These are phyloP conservation scores for Mallotus japonicus DNA, from an alignment of 441 rosid genomes.

Conservation along the genomic window DNA sequence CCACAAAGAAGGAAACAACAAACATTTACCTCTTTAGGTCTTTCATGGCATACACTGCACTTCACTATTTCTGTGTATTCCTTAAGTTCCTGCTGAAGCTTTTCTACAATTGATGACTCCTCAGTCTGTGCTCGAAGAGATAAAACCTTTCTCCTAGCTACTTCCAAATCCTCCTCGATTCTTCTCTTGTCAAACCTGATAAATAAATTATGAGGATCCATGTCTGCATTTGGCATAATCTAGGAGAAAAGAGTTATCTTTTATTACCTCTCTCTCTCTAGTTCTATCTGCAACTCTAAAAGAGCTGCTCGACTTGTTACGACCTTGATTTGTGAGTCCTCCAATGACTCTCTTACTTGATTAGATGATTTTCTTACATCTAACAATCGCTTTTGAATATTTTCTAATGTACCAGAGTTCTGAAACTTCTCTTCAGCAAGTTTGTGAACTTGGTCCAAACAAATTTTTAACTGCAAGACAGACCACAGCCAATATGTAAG, in stretches of 20 bases:
- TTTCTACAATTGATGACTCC: constrained; percentile 69
- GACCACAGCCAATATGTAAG: constrained; percentile 13
- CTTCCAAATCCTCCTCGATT: constrained; percentile 74
- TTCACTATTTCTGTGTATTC: constrained; percentile 90
- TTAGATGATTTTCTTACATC: constrained; percentile 60
- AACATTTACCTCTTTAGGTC: constrained; percentile 79
- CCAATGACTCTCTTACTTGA: constrained; percentile 67
- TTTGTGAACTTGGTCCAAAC: constrained; percentile 68
- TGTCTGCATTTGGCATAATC: constrained; percentile 6
- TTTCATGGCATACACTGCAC: constrained; percentile 84
- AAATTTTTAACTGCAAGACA: constrained; percentile 66
- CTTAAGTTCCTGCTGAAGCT: constrained; percentile 73
- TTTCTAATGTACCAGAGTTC: constrained; percentile 49
- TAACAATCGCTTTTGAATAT: constrained; percentile 56
- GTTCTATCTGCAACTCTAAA: constrained; percentile 55
- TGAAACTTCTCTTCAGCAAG: constrained; percentile 71
- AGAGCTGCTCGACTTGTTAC: constrained; percentile 53
- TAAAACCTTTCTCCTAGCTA: constrained; percentile 59
- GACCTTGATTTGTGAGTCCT: constrained; percentile 58
- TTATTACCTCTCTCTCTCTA: constrained; percentile 78
- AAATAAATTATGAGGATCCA: constrained; percentile 10
- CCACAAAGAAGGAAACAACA: not conserved
- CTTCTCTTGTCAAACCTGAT: constrained; percentile 78
- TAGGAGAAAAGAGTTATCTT: not conserved
- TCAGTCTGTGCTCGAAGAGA: constrained; percentile 58